A percentile compares a stretch with the other conserved stretches of the same genome.
Evolutionary conservation across 1,139 yeast genomes (phyloP).

Genomic region (Scheffersomyces insectosa): DNA sequence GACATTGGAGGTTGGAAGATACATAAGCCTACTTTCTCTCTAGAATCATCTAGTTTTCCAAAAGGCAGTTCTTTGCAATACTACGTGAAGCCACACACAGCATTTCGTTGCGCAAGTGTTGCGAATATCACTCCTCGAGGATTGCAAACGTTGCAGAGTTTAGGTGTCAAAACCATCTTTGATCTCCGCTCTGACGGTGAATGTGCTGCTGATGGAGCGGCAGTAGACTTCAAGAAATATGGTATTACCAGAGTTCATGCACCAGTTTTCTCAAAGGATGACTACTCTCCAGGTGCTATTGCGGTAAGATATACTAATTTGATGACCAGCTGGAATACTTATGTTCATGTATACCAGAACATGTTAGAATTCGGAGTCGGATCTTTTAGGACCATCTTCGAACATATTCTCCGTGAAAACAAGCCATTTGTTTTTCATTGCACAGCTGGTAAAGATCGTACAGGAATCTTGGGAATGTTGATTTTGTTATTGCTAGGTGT

Average conservation of each 20-base stretch:
- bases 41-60: constrained; percentile 4
- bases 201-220: constrained; percentile 50
- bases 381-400: constrained; percentile 50
- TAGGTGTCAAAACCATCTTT: constrained; percentile 59
- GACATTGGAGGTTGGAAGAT: constrained; percentile 80
- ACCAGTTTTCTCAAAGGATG: constrained; percentile 59
- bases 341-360: constrained; percentile 62
- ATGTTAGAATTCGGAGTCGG: constrained; percentile 51
- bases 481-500: constrained; percentile 65
- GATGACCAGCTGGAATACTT: constrained; percentile 64
- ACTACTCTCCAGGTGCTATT: constrained; percentile 67
- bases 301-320: constrained; percentile 58
- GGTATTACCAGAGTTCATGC: constrained; percentile 55
- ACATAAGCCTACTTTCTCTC: constrained; percentile 27
- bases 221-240: constrained; percentile 31
- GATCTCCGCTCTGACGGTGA: constrained; percentile 73
- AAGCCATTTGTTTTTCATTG: constrained; percentile 69
- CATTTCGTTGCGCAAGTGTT: constrained; percentile 68
- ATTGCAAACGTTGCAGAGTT: constrained; percentile 30
- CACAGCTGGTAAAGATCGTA: constrained; percentile 86
- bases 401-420: constrained; percentile 53
- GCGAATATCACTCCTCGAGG: constrained; percentile 52
- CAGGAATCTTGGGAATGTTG: constrained; percentile 74
- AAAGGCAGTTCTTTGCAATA: constrained; percentile 14
- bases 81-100: constrained; percentile 53